These are phyloP conservation scores for Gryganskiella cystojenkinii DNA, from an alignment of 192 early-diverging fungal species.

Conservation along the genomic window DNA sequence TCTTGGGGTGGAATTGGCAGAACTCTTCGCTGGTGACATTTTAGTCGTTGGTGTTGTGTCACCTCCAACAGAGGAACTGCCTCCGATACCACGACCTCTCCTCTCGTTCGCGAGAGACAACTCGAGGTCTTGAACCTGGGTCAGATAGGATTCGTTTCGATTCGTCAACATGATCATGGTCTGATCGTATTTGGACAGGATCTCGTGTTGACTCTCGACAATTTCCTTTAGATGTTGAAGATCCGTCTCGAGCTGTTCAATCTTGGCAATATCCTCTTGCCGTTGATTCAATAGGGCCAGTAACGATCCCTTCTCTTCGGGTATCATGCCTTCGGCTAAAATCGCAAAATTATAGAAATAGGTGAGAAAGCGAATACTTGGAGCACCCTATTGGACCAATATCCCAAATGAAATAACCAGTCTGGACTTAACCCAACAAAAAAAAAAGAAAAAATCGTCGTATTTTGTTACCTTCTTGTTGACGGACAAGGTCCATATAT, in stretches of 20 bases:
- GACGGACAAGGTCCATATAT: constrained; percentile 4
- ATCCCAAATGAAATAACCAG: background rate
- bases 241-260: background rate
- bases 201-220: constrained; percentile 5
- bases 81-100: background rate
- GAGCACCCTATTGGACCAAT: no score
- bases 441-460: background rate
- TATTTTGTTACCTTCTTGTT: background rate
- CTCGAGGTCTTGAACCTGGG: constrained; percentile 12
- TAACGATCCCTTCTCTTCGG: background rate
- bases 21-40: no score
- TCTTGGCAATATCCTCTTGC: background rate
- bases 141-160: constrained; percentile 10
- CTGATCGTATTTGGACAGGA: constrained; percentile 6
- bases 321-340: constrained; percentile 16
- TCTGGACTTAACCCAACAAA: background rate
- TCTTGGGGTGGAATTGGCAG: no score
- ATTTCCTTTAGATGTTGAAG: constrained; percentile 4
- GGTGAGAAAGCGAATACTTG: background rate
- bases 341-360: background rate
- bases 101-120: background rate
- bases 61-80: background rate
- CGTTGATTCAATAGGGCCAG: constrained; percentile 3
- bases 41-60: background rate
- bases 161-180: constrained; percentile 8